Conservation (phyloP, 208 protist species). For the Acanthamoeba sp. region DNA sequence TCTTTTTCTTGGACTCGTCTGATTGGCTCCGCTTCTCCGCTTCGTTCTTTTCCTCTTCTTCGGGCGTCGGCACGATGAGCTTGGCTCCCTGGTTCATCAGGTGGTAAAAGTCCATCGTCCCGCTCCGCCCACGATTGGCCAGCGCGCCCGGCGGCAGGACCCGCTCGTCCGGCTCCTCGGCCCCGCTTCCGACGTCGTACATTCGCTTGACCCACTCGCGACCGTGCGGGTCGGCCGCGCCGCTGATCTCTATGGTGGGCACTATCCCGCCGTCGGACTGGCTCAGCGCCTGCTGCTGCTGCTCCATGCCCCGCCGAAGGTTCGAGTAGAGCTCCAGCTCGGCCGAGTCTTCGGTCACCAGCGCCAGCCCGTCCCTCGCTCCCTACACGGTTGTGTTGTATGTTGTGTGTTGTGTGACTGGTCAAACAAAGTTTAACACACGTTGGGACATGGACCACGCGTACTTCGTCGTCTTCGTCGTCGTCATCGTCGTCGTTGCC, state of each 20-base stretch:
- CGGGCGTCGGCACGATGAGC: not conserved
- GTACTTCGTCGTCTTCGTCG: constrained; percentile 4
- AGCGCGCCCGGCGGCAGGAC: not conserved
- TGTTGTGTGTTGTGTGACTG: too few relatives aligned
- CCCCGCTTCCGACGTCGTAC: not conserved
- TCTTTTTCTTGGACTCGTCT: not conserved
- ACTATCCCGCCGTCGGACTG: not conserved
- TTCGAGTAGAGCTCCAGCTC: constrained; percentile 19
- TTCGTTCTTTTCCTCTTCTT: not conserved
- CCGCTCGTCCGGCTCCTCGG: not conserved
- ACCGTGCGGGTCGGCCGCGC: not conserved
- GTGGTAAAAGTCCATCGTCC: not conserved
- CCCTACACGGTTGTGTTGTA: not conserved
- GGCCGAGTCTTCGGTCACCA: not conserved
- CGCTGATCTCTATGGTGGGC: not conserved
- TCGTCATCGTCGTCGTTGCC: not conserved
- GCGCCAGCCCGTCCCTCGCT: not conserved
- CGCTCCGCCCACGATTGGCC: not conserved
- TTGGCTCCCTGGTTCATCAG: constrained; percentile 18
- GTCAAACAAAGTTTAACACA: not conserved
- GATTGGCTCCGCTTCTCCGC: too few relatives aligned
- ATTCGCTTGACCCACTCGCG: not conserved
- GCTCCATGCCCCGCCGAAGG: not conserved
- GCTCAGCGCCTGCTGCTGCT: not conserved
- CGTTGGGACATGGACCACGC: too few relatives aligned